phyloP scores from a whole-genome alignment of 2,329 filamentous ascomycete genomes.

The Teratosphaeria destructans region DNA sequence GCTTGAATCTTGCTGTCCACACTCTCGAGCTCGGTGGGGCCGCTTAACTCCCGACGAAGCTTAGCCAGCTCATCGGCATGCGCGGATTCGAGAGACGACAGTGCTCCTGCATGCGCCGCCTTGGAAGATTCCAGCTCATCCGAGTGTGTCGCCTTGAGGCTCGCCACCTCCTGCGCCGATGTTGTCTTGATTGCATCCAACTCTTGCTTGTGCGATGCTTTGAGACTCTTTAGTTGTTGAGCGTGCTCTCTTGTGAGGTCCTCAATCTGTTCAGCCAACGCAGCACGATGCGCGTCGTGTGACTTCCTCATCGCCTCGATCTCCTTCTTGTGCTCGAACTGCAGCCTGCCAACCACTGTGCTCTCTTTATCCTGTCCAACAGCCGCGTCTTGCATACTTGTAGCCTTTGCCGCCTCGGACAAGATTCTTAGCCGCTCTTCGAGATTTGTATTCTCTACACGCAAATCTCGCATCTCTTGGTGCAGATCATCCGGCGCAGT shows the following conservation, averaged over 20 bases:
- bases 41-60: slow-evolving; percentile 18
- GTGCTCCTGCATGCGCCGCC: slow-evolving; percentile 9
- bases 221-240: neutral
- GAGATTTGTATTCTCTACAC: slow-evolving; percentile 13
- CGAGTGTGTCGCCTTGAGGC: slow-evolving; percentile 1
- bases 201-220: neutral
- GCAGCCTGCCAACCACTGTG: slow-evolving; percentile 1
- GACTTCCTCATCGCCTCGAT: neutral
- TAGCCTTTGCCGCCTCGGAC: slow-evolving; percentile 4
- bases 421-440: slow-evolving; percentile 12
- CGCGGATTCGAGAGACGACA: slow-evolving; percentile 11
- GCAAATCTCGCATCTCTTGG: slow-evolving; percentile 16
- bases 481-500: slow-evolving; percentile 15
- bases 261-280: neutral
- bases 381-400: slow-evolving; percentile 2
- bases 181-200: neutral
- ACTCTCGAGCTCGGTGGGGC: slow-evolving; percentile 14
- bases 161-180: neutral
- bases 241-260: neutral
- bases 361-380: slow-evolving; percentile 4
- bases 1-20: slow-evolving; percentile 23
- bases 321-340: slow-evolving; percentile 2
- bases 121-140: slow-evolving; percentile 9
- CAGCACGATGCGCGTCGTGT: neutral
- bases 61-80: slow-evolving; percentile 14